Base-by-base conservation (phyloP, 495 filamentous ascomycete species). In the Astrocystis sublimbata region DNA sequence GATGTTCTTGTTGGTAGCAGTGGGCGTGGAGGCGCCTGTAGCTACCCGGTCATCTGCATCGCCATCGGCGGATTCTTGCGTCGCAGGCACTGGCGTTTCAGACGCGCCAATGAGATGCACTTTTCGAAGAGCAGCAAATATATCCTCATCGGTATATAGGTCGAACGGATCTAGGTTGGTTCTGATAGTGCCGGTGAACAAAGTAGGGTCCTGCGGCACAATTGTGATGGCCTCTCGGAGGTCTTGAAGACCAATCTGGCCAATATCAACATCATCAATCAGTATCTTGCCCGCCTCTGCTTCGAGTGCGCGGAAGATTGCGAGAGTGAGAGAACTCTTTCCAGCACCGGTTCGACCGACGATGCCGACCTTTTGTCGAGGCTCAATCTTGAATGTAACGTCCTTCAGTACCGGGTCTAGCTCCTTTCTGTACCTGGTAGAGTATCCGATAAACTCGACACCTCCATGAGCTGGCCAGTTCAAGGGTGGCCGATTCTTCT, bases 281-380 rank as follows among this genome's bases (percentile, higher is more conserved):
- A 93, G 61, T 60, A 99, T 97, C 69, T 88, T 89, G 59, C 96
- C 96, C 46, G 85, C 83, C 67, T 96, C 93, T 5, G 96, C 93
- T 73, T 98, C 96, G 35, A 99, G 77, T n/a, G 92, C 92, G 55
- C 96, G 86, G 84, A 99, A 98, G n/a, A 99, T 84, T 10, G 96
- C 94, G 53, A 99, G 78, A 6, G 96, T 92, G 7, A 99, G 83
- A 6, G 94, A 97, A 73, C 92, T 97, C 81, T 99, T 99, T 43
- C 96, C 96, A 40, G 96, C 96, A 56, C 96, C 96, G 12, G 96
- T 99, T 52, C 96, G 85, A 47, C 96, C 96, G 45, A 99, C 96
- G 59, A 99, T 96, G 46, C 96, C 96, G 28, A 99, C 89, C 78
- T 96, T 97, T 78, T 99, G 92, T 3, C 86, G 85, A 0, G 96